A percentile compares a stretch with the other conserved stretches of the same genome.
Conservation (phyloP, 495 filamentous ascomycete species). For the Mytilinidion resinicola region DNA sequence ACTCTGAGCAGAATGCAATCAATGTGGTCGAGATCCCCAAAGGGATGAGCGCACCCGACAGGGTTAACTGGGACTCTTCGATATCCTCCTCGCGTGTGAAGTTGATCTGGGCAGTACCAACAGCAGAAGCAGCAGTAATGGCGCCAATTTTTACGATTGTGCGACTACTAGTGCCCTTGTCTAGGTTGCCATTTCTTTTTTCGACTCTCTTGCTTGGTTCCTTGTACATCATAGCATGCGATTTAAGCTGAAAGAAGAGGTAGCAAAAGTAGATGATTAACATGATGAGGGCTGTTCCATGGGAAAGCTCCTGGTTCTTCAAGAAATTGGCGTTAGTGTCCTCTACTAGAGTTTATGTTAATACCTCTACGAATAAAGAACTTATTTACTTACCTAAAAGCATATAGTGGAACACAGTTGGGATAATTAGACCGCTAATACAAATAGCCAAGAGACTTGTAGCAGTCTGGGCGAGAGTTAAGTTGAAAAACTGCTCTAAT, state of each 20-base stretch:
- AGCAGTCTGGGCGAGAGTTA: conserved; percentile 87
- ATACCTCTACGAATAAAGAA: background rate
- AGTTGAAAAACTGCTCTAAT: conserved; percentile 82
- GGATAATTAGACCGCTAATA: conserved; percentile 76
- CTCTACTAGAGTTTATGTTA: too few relatives aligned
- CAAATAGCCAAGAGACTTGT: conserved; percentile 74
- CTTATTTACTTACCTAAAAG: conserved; percentile 1
- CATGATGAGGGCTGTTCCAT: conserved; percentile 26
- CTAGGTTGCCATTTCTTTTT: conserved; percentile 42
- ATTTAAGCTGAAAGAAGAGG: conserved; percentile 29
- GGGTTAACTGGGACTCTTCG: conserved; percentile 66
- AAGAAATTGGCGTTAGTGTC: too few relatives aligned
- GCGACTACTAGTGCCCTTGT: conserved; percentile 50
- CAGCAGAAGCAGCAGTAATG: conserved; percentile 40
- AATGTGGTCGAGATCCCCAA: conserved; percentile 67
- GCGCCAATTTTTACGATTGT: conserved; percentile 57
- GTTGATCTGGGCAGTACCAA: conserved; percentile 42
- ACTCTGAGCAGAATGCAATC: conserved; percentile 91
- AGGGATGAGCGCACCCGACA: conserved; percentile 62
- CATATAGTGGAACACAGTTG: conserved; percentile 65
- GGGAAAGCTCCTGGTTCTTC: conserved; percentile 10
- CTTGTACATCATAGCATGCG: conserved; percentile 27
- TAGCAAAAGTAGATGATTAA: conserved; percentile 27
- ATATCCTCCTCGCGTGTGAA: conserved; percentile 49
- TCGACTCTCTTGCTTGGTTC: conserved; percentile 62